A percentile compares a stretch with the other conserved stretches of the same genome.
These are phyloP conservation scores for Physcomitrellopsis africana DNA, from an alignment of 225 moss, liverwort and hornwort genomes.

Conservation along the genomic window DNA sequence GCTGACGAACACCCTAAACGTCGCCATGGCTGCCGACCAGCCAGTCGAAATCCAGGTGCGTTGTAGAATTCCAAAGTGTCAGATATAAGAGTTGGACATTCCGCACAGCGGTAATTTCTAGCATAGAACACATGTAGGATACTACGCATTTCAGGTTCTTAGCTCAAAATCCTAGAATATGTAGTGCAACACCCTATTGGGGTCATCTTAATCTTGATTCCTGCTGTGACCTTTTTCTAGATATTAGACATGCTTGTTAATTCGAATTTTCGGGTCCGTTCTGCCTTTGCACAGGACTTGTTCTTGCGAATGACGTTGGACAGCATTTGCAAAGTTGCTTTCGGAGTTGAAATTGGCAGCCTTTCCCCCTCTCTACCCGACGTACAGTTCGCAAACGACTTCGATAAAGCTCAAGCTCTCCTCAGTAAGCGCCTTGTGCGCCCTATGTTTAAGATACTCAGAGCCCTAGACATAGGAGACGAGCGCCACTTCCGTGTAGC, in stretches of 20 bases:
- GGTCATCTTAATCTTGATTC: too few relatives aligned
- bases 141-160: background rate
- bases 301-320: slow-evolving; percentile 78
- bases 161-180: background rate
- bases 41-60: slow-evolving; percentile 46
- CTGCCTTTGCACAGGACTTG: slow-evolving; percentile 28
- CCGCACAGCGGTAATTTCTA: background rate
- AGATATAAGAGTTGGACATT: background rate
- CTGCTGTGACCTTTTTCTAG: too few relatives aligned
- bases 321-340: slow-evolving; percentile 84
- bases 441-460: slow-evolving; percentile 57
- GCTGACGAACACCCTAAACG: slow-evolving; percentile 29
- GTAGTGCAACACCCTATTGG: too few relatives aligned
- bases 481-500: slow-evolving; percentile 50
- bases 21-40: slow-evolving; percentile 27
- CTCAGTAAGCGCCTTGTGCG: slow-evolving; percentile 44
- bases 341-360: slow-evolving; percentile 77
- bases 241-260: background rate
- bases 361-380: slow-evolving; percentile 61
- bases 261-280: background rate
- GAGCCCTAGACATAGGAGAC: slow-evolving; percentile 56
- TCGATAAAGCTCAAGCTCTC: slow-evolving; percentile 61
- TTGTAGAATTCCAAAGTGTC: background rate
- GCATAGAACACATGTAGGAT: background rate
- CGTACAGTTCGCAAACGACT: slow-evolving; percentile 73